Evolutionary conservation across 1,139 yeast species (phyloP).

Genomic region (Saccharomyces hybrid): DNA sequence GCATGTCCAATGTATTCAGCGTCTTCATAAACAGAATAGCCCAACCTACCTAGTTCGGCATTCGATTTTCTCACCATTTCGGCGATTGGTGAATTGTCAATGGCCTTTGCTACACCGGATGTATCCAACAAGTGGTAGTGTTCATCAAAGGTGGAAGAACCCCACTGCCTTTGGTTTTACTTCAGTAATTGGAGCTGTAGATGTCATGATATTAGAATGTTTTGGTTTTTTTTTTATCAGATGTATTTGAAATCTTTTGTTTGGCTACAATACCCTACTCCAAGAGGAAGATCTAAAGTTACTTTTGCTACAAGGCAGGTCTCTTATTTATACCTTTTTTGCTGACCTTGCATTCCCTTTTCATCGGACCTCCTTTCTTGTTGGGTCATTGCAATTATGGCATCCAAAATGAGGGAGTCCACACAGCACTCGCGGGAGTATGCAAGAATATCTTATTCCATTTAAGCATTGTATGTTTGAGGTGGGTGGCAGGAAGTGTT

Average conservation of each 20-base stretch:
- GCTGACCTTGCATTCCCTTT: not conserved
- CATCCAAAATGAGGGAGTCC: not conserved
- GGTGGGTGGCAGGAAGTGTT: not conserved
- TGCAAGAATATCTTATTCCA: not conserved
- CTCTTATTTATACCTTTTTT: not conserved
- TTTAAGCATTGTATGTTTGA: not conserved
- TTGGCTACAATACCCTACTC: not conserved
- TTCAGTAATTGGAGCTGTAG: slow-evolving; percentile 1
- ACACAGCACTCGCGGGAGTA: not conserved
- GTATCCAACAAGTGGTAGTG: slow-evolving; percentile 27
- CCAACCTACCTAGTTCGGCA: slow-evolving; percentile 23
- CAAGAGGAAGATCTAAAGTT: not conserved
- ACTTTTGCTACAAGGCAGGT: not conserved
- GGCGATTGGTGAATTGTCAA: slow-evolving; percentile 15
- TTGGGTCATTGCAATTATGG: not conserved
- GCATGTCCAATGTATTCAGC: slow-evolving; percentile 18
- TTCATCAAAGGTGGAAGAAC: slow-evolving; percentile 29
- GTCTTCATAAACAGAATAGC: slow-evolving; percentile 24
- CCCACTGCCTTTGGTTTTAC: slow-evolving; percentile 25
- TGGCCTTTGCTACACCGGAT: slow-evolving; percentile 28
- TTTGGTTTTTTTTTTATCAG: not conserved
- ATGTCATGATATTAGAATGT: not conserved
- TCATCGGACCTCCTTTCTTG: not conserved
- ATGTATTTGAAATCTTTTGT: not conserved
- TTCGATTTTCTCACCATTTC: slow-evolving; percentile 21